A percentile compares a stretch with the other conserved stretches of the same genome.
Conservation (phyloP, 2,329 filamentous ascomycete genomes). For the Proliferodiscus dingleyae region DNA sequence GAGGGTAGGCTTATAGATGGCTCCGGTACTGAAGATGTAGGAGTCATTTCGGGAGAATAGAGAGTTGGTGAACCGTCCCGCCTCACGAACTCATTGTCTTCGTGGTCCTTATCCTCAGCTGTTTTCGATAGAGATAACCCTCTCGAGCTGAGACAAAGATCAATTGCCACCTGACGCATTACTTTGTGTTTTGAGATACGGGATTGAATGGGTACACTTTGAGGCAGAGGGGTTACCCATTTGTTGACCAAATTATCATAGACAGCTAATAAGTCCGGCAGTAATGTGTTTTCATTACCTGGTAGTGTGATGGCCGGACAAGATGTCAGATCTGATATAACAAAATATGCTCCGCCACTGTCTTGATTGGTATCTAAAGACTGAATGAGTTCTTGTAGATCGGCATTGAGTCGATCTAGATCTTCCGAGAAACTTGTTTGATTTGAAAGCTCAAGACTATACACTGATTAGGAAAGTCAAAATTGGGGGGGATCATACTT, state of each 20-base stretch:
- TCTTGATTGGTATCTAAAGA: constrained; percentile 14
- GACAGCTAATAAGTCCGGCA: constrained; percentile 21
- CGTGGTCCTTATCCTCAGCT: not conserved
- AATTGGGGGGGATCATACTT: constrained; percentile 1
- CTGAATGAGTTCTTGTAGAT: constrained; percentile 20
- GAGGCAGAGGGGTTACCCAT: constrained; percentile 29
- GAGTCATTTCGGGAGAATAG: constrained; percentile 19
- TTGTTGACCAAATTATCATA: constrained; percentile 28
- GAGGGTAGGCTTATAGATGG: not conserved
- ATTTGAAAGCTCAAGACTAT: constrained; percentile 22
- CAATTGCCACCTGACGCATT: constrained; percentile 26
- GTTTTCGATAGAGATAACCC: constrained; percentile 23
- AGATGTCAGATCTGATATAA: constrained; percentile 18
- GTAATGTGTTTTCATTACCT: not conserved
- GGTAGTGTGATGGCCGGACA: constrained; percentile 12
- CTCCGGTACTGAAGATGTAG: constrained; percentile 14
- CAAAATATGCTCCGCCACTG: constrained; percentile 10
- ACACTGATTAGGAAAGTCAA: constrained; percentile 6
- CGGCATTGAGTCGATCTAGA: constrained; percentile 20
- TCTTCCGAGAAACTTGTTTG: constrained; percentile 20
- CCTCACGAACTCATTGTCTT: constrained; percentile 2
- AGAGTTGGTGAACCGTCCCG: constrained; percentile 18
- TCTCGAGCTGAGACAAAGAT: constrained; percentile 29
- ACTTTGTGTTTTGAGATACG: constrained; percentile 28
- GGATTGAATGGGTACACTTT: constrained; percentile 17